These are phyloP conservation scores for Pisolithus tinctorius DNA, from an alignment of 768 basidiomycete species.

Conservation along the genomic window DNA sequence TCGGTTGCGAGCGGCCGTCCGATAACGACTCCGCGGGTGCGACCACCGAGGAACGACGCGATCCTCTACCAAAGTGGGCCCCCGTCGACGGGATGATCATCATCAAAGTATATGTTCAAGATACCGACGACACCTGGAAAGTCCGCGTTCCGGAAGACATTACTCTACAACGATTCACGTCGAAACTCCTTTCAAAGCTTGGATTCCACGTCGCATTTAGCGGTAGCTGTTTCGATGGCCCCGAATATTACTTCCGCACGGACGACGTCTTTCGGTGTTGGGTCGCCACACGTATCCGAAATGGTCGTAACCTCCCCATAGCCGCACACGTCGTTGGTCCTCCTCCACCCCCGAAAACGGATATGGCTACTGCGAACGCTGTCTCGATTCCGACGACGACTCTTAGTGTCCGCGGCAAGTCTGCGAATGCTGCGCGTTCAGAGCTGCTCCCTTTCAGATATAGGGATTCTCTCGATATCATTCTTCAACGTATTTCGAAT, in stretches of 20 bases:
- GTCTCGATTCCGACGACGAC: too few relatives aligned
- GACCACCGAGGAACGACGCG: background rate
- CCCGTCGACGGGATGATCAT: constrained; percentile 29
- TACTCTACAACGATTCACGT: constrained; percentile 24
- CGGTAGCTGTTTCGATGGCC: constrained; percentile 24
- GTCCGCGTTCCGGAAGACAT: constrained; percentile 28
- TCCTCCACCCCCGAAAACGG: constrained; percentile 3
- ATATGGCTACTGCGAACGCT: background rate
- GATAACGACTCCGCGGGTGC: background rate
- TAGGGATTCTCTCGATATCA: too few relatives aligned
- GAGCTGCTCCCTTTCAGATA: too few relatives aligned
- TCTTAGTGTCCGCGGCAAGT: too few relatives aligned
- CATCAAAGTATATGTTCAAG: constrained; percentile 34
- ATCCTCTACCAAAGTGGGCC: constrained; percentile 17
- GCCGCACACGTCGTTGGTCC: constrained; percentile 26
- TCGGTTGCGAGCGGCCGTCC: background rate
- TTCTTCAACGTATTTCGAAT: too few relatives aligned
- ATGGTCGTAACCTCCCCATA: constrained; percentile 30
- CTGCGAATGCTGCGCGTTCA: too few relatives aligned
- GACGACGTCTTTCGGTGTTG: constrained; percentile 29
- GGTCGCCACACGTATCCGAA: constrained; percentile 27
- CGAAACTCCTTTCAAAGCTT: constrained; percentile 28
- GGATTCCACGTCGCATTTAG: constrained; percentile 30
- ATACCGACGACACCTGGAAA: constrained; percentile 35
- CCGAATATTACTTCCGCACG: constrained; percentile 22